phyloP scores from a whole-genome alignment of 2,329 filamentous ascomycete genomes.

The Mycosphaerella sp. region DNA sequence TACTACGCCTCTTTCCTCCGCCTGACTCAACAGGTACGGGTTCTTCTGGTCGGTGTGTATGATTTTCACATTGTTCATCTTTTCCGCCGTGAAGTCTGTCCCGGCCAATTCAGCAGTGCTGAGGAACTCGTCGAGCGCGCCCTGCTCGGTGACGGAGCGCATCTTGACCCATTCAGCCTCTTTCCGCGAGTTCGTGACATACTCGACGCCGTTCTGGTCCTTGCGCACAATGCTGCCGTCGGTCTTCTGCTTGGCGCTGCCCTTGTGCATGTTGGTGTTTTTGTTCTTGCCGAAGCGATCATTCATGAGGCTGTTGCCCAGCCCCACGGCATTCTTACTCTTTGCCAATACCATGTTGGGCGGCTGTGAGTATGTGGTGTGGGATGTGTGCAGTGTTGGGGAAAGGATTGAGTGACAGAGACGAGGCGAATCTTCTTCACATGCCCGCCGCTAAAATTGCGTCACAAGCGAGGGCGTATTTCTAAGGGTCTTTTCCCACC shows the following conservation, averaged over 20 bases:
- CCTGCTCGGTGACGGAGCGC: conserved; percentile 97
- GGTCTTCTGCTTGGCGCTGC: conserved; percentile 53
- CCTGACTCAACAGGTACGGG: conserved; percentile 78
- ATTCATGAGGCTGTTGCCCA: conserved; percentile 98
- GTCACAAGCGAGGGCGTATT: neutral
- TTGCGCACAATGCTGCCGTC: conserved; percentile 51
- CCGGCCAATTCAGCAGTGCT: conserved; percentile 94
- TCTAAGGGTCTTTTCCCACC: too few relatives aligned
- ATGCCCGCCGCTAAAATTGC: neutral
- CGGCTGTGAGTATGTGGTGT: conserved; percentile 13
- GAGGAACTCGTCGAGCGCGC: conserved; percentile 91
- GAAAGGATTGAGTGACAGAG: conserved; percentile 1
- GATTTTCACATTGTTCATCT: conserved; percentile 98
- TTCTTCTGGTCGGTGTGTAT: conserved; percentile 96
- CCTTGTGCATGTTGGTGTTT: conserved; percentile 71
- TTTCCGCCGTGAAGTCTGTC: conserved; percentile 97
- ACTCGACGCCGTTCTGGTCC: conserved; percentile 46
- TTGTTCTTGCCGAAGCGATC: conserved; percentile 95
- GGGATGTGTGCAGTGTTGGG: conserved; percentile 3
- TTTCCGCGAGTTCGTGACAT: conserved; percentile 82
- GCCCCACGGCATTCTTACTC: conserved; percentile 88
- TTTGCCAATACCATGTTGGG: conserved; percentile 67
- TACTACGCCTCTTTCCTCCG: conserved; percentile 71
- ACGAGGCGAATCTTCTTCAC: conserved; percentile 9
- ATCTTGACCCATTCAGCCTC: conserved; percentile 98